phyloP scores from a whole-genome alignment of 2,329 filamentous ascomycete species.

The Aspergillus terreus region DNA sequence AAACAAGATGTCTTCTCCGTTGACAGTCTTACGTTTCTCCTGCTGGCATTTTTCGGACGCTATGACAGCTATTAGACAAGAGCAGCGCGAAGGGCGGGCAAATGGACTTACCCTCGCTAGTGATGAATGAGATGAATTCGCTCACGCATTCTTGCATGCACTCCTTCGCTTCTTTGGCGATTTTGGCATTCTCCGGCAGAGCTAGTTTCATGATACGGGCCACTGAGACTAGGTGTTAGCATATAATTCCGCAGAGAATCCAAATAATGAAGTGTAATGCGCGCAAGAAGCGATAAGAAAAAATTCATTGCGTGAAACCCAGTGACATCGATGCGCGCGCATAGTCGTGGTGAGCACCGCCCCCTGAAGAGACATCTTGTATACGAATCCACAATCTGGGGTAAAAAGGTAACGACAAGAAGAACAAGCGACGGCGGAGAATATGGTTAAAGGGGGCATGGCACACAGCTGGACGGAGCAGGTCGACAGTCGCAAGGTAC shows the following conservation, averaged over 20 bases:
- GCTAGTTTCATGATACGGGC: slow-evolving; percentile 99
- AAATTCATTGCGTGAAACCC: background rate
- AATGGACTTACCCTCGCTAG: slow-evolving; percentile 78
- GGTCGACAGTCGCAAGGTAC: slow-evolving; percentile 36
- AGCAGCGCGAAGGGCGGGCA: background rate
- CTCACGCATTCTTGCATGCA: slow-evolving; percentile 99
- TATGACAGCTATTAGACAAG: slow-evolving; percentile 15
- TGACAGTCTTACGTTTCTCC: slow-evolving; percentile 98
- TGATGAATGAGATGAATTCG: slow-evolving; percentile 99
- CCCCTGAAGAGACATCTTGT: background rate
- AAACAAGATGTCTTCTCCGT: slow-evolving; percentile 97
- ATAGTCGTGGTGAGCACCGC: too few relatives aligned
- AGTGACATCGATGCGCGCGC: too few relatives aligned
- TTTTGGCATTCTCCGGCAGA: slow-evolving; percentile 96
- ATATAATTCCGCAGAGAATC: background rate
- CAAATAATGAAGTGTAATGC: background rate
- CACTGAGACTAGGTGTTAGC: slow-evolving; percentile 68
- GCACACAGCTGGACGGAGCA: slow-evolving; percentile 25
- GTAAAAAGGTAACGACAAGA: slow-evolving; percentile 9
- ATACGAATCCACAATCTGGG: background rate
- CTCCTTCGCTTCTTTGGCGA: slow-evolving; percentile 97
- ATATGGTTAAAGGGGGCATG: slow-evolving; percentile 26
- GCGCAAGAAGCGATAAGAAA: background rate
- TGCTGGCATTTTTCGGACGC: slow-evolving; percentile 99
- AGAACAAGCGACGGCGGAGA: slow-evolving; percentile 14